These are phyloP conservation scores for Stagonosporopsis cucurbitacearum DNA, from an alignment of 2,329 filamentous ascomycete species.

Conservation along the genomic window DNA sequence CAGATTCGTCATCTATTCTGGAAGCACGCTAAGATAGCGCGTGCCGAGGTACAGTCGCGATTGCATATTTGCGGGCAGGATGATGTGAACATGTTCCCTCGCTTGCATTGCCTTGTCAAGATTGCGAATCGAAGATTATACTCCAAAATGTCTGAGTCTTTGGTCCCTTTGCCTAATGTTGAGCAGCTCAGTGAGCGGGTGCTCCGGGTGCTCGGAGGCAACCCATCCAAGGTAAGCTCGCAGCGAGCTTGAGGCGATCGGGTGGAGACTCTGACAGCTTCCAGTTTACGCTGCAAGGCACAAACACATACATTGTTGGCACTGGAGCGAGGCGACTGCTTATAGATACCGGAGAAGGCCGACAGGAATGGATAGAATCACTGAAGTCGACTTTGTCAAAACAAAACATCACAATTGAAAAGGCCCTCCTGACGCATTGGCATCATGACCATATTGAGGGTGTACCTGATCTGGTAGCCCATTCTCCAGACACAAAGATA, in stretches of 20 bases:
- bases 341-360: constrained; percentile 89
- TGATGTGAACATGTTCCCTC: constrained; percentile 31
- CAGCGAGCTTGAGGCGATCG: neutral
- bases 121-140: constrained; percentile 30
- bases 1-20: constrained; percentile 6
- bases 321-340: constrained; percentile 75
- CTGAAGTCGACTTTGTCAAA: constrained; percentile 69
- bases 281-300: constrained; percentile 73
- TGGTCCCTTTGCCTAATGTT: constrained; percentile 72
- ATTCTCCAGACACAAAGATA: constrained; percentile 68
- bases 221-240: constrained; percentile 76
- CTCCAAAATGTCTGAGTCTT: constrained; percentile 64
- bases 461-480: constrained; percentile 68
- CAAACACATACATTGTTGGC: constrained; percentile 94
- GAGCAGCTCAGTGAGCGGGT: constrained; percentile 79
- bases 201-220: constrained; percentile 85
- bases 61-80: constrained; percentile 4
- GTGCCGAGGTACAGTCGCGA: constrained; percentile 34
- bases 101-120: constrained; percentile 31
- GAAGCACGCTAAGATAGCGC: constrained; percentile 19
- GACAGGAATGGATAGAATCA: constrained; percentile 71
- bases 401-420: constrained; percentile 72
- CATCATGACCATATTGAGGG: constrained; percentile 86
- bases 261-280: constrained; percentile 22
- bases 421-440: constrained; percentile 86